Base-by-base conservation (phyloP, 352 stramenopile genomes). In the Phytophthora rubi region DNA sequence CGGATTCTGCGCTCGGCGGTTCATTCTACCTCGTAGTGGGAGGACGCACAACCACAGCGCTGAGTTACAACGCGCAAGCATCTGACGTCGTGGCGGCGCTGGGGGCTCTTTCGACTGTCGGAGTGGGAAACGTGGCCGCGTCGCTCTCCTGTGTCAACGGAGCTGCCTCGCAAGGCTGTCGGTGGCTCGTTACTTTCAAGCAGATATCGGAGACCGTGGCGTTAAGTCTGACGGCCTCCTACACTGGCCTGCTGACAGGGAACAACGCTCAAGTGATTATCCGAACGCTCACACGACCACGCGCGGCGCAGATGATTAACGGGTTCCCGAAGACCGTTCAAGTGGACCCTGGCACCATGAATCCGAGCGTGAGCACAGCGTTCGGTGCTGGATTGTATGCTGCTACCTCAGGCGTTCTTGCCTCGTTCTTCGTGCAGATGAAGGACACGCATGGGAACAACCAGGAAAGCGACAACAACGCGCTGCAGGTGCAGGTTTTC, bases 391-490 rank as follows among this genome's bases (percentile, higher is more conserved):
- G 88, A 0, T 56, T 95, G 13, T 91, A 92, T 30, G 58, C 78
- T 33, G 74, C 82, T 4, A 84, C 78, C 0, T 80, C 89, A 9
- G 87, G 89, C 0, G 47, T 86, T 18, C 55, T 75, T 15, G 75
- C 82, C 8, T 79, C 65, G 1, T 96, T 96, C 59, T 88, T 79
- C 18, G 78, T 95, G 9, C 89, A 96, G 35, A 82, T 91, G 62
- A 95, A 95, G 49, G 89, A 95, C 55, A 95, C 86, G 0, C 85
- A 93, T 44, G 89, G 89, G 15, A 95, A 95, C 70, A 86, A 96
- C 62, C 75, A 76, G 26, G 82, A 93, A 37, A 68, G 6, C 7
- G 77, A 87, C 47, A 71, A 33, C 1, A 62, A 81, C 49, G 49
- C 55, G 2, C 62, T 66, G 16, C 73, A 80, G 12, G 77, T 91